Evolutionary conservation across 441 rosid species (phyloP).

Genomic region (Pelargonium myrrhifolium): DNA sequence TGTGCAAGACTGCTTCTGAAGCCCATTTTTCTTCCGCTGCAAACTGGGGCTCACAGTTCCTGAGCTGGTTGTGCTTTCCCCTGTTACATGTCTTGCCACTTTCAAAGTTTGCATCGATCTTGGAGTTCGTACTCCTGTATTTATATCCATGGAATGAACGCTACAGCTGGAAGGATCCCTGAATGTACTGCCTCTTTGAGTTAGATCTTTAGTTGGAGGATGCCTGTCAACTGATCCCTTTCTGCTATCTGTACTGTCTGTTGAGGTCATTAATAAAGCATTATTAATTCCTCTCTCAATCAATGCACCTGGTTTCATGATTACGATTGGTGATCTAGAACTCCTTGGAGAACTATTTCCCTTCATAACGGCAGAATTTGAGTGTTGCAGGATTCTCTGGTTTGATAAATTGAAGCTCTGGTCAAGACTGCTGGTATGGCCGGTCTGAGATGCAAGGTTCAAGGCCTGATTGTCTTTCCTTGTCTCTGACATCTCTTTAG

Average conservation of each 20-base stretch:
- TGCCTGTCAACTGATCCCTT: constrained; percentile 34
- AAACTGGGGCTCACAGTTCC: constrained; percentile 42
- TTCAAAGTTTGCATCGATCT: constrained; percentile 29
- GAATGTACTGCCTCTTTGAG: constrained; percentile 31
- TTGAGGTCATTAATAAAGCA: constrained; percentile 23
- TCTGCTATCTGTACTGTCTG: constrained; percentile 29
- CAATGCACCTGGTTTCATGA: constrained; percentile 46
- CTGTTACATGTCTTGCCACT: constrained; percentile 26
- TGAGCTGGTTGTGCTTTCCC: constrained; percentile 28
- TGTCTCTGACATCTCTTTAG: constrained; percentile 35
- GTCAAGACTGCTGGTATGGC: constrained; percentile 24
- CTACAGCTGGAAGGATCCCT: constrained; percentile 29
- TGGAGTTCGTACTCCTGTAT: constrained; percentile 19
- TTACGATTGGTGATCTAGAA: constrained; percentile 43
- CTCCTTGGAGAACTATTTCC: constrained; percentile 36
- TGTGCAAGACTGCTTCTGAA: constrained; percentile 40
- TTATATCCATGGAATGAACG: constrained; percentile 31
- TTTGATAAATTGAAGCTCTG: constrained; percentile 29
- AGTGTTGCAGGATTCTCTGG: constrained; percentile 18
- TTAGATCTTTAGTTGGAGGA: constrained; percentile 37
- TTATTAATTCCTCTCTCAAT: constrained; percentile 27
- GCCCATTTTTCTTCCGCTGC: constrained; percentile 43
- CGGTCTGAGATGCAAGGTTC: constrained; percentile 26
- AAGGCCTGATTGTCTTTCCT: constrained; percentile 33
- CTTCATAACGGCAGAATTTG: constrained; percentile 28